Conservation (phyloP, 371 early-diverging fungal genomes). For the Apophysomyces ossiformis region DNA sequence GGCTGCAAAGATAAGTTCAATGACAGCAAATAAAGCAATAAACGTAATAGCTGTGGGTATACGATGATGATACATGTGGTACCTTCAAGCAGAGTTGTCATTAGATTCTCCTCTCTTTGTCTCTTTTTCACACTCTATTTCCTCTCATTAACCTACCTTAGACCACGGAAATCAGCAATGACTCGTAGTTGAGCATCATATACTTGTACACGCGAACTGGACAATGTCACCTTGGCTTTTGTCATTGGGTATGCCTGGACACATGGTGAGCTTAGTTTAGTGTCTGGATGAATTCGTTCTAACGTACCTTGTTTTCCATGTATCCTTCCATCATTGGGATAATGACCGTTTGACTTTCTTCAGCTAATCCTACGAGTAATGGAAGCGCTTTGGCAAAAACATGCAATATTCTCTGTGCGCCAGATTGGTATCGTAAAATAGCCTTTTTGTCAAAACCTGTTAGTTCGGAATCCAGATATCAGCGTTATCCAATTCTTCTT, state of each 20-base stretch:
- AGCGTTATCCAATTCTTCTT: conserved; percentile 21
- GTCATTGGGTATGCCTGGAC: conserved; percentile 61
- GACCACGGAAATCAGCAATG: conserved; percentile 88
- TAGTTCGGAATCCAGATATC: neutral
- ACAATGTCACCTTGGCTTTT: conserved; percentile 68
- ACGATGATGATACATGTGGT: conserved; percentile 89
- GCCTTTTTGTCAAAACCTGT: conserved; percentile 23
- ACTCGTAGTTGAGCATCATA: conserved; percentile 73
- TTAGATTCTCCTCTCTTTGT: neutral
- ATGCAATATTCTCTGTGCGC: conserved; percentile 62
- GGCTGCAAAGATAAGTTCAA: conserved; percentile 72
- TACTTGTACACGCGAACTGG: conserved; percentile 69
- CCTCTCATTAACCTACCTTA: conserved; percentile 26
- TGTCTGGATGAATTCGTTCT: neutral
- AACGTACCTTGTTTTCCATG: conserved; percentile 62
- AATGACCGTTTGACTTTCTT: conserved; percentile 73
- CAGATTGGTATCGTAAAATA: conserved; percentile 77
- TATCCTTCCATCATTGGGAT: conserved; percentile 73
- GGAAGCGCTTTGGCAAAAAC: conserved; percentile 71
- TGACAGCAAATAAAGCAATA: conserved; percentile 70
- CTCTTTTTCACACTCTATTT: neutral
- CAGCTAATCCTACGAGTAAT: conserved; percentile 65
- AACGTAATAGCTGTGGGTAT: conserved; percentile 73
- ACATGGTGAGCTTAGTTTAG: neutral
- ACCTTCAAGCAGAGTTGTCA: conserved; percentile 28